Base-by-base conservation (phyloP, 306 rosid genomes). In the Citrullus mucosospermus region DNA sequence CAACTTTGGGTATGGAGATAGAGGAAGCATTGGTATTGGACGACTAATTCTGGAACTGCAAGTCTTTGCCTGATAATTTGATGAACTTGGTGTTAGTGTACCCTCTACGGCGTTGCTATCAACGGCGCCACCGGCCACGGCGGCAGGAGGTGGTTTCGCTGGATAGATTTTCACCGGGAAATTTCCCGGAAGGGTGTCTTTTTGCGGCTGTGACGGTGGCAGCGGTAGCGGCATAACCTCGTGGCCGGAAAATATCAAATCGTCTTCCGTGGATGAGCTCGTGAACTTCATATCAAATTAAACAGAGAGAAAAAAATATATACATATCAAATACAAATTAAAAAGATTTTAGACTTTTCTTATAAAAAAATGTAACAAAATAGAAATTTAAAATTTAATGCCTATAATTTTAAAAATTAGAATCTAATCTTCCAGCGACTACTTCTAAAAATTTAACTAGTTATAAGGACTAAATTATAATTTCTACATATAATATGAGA, bases 1-100 rank as follows among this genome's bases (percentile, higher is more conserved):
- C 91, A 92, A 78, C 83, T 90, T 94, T 4, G 88, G 75, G 25
- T 89, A 90, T 20, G 97, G 94, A 78, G 91, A 89, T 41, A 83
- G 73, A 4, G 93, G 94, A 70, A 88, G 83, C 43, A 87, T 87
- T 41, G 93, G 93, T 44, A 85, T 89, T 48, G 96, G 97, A 88
- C 93, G 90, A 34, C 85, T 74, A 41, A 85, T 85, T 81, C 84
- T 89, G 22, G 80, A 20, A 39, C 60, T 41, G 12, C 22, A n/a
- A 5, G 41, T 11, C 30, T 71, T 81, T 16, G 63, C 48, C 54
- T 3, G 16, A 28, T 3, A 16, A 74, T 53, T 54, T 28, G 63
- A 58, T 58, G 77, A 41, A 44, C 5, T 10, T 8, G 15, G n/a
- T 32, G 36, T 59, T 59, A 61, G 9, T 2, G 10, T 13, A 14